These are phyloP conservation scores for Claviceps purpurea DNA, from an alignment of 2,329 filamentous ascomycete genomes.

Conservation along the genomic window DNA sequence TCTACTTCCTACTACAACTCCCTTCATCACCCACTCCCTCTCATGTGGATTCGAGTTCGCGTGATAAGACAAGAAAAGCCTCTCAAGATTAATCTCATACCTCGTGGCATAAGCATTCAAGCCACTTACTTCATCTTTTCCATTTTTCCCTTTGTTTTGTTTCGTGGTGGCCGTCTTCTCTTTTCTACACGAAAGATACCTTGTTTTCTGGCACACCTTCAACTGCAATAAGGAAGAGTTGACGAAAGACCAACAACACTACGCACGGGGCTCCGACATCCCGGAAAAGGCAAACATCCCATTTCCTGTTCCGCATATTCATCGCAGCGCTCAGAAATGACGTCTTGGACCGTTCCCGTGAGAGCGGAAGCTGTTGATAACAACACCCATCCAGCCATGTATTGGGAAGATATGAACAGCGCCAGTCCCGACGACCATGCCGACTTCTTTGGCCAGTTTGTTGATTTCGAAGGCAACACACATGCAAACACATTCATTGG, in stretches of 20 bases:
- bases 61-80: neutral
- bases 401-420: constrained; percentile 21
- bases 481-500: constrained; percentile 10
- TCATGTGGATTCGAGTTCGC: neutral
- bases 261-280: neutral
- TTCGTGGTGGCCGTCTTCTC: neutral
- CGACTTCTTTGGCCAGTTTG: constrained; percentile 24
- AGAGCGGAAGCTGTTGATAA: constrained; percentile 21
- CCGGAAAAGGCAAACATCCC: too few species aligned
- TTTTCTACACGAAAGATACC: neutral
- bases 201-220: neutral
- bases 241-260: neutral
- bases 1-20: neutral
- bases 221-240: neutral
- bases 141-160: neutral
- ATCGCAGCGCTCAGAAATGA: constrained; percentile 13
- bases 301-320: too few species aligned
- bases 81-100: neutral
- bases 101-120: neutral
- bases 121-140: neutral
- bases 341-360: constrained; percentile 23
- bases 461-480: constrained; percentile 22
- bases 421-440: constrained; percentile 15
- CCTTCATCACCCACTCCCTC: neutral
- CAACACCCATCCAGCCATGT: constrained; percentile 21